Evolutionary conservation across 31 red algal species (phyloP).

Genomic region (Odonthalia washingtoniensis): DNA sequence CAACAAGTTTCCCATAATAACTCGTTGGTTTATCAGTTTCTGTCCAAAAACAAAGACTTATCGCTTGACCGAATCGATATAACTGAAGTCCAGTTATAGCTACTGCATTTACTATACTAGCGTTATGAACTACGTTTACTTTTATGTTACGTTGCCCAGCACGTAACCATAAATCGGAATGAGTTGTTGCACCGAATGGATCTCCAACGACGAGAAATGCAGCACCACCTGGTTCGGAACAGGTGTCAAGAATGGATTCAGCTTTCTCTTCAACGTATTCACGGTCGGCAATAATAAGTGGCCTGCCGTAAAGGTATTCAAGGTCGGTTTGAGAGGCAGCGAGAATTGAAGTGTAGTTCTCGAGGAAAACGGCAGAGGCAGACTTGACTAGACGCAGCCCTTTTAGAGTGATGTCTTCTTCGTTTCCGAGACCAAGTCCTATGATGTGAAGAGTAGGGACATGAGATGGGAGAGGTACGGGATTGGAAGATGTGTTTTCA

Average conservation of each 20-base stretch:
- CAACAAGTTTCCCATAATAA: conserved; percentile 83
- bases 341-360: conserved; percentile 95
- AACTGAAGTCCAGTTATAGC: conserved; percentile 94
- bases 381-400: conserved; percentile 81
- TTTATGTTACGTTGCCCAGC: conserved; percentile 64
- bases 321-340: conserved; percentile 59
- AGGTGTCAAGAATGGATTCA: conserved; percentile 70
- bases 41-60: conserved; percentile 89
- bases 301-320: conserved; percentile 75
- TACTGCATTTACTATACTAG: conserved; percentile 92
- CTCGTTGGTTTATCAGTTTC: conserved; percentile 79
- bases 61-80: conserved; percentile 90
- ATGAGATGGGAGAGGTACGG: neutral
- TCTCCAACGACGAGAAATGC: conserved; percentile 99
- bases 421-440: conserved; percentile 95
- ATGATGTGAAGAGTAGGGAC: conserved; percentile 92
- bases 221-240: conserved; percentile 57
- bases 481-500: too few species aligned
- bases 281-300: conserved; percentile 85
- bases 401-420: conserved; percentile 90
- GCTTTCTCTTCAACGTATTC: conserved; percentile 92
- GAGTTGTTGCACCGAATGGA: conserved; percentile 96
- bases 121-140: conserved; percentile 90
- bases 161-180: conserved; percentile 92
- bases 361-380: conserved; percentile 78